A percentile compares a stretch with the other conserved stretches of the same genome.
Conservation (phyloP, 371 early-diverging fungal species). For the Globomyces sp. region DNA sequence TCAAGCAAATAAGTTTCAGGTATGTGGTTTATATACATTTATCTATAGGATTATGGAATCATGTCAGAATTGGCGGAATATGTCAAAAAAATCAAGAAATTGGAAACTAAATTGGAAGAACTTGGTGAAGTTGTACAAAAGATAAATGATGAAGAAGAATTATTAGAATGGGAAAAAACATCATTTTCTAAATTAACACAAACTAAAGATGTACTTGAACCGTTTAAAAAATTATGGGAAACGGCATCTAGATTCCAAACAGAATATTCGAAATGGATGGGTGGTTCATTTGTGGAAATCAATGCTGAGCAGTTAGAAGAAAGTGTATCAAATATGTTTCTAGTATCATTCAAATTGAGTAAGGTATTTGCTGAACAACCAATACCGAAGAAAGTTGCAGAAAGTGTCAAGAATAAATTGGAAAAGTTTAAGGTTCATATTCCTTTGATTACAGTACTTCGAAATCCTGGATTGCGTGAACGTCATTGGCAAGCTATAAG, state of each 20-base stretch:
- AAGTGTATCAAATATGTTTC: slow-evolving; percentile 46
- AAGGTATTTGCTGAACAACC: slow-evolving; percentile 52
- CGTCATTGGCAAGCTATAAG: slow-evolving; percentile 52
- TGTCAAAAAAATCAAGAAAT: slow-evolving; percentile 45
- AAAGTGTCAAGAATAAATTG: slow-evolving; percentile 51
- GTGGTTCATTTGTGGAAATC: slow-evolving; percentile 48
- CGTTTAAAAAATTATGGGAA: slow-evolving; percentile 55
- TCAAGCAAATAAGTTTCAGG: slow-evolving; percentile 43
- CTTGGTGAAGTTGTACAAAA: slow-evolving; percentile 36
- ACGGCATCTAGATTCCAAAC: slow-evolving; percentile 48
- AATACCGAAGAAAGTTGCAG: slow-evolving; percentile 51
- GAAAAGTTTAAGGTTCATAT: slow-evolving; percentile 53
- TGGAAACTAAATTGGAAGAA: slow-evolving; percentile 43
- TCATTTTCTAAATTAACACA: slow-evolving; percentile 46
- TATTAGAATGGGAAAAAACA: slow-evolving; percentile 57
- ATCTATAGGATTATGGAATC: slow-evolving; percentile 44
- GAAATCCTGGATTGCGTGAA: slow-evolving; percentile 54
- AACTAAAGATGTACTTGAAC: slow-evolving; percentile 47
- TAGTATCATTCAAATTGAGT: slow-evolving; percentile 49
- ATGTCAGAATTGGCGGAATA: slow-evolving; percentile 55
- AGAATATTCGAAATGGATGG: slow-evolving; percentile 55
- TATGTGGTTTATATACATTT: too few species aligned
- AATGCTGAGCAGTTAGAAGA: slow-evolving; percentile 49
- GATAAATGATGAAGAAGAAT: slow-evolving; percentile 53
- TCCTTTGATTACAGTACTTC: slow-evolving; percentile 47